A percentile compares a stretch with the other conserved stretches of the same genome.
Evolutionary conservation across 2,329 filamentous ascomycete species (phyloP).

Genomic region (Thielaviopsis populi): DNA sequence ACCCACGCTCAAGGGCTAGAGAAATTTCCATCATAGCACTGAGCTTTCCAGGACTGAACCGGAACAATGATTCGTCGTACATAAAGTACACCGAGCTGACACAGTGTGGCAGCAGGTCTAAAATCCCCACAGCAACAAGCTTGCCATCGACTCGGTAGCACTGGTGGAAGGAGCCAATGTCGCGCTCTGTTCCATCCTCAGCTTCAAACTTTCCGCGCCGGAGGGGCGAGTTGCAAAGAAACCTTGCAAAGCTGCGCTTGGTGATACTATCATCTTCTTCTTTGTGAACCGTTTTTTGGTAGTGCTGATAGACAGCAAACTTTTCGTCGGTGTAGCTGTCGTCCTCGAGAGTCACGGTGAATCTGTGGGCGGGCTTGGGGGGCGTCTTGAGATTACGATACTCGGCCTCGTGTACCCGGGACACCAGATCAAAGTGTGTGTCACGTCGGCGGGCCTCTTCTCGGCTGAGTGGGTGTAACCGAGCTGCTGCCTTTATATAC

Average conservation of each 20-base stretch:
- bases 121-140: conserved; percentile 59
- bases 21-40: conserved; percentile 60
- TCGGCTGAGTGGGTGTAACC: conserved; percentile 50
- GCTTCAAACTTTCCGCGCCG: conserved; percentile 29
- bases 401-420: conserved; percentile 58
- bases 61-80: conserved; percentile 60
- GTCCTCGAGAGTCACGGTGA: conserved; percentile 55
- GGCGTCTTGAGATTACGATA: conserved; percentile 37
- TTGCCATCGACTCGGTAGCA: conserved; percentile 66
- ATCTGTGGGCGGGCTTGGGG: conserved; percentile 49
- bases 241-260: conserved; percentile 46
- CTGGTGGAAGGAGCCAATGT: conserved; percentile 63
- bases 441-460: conserved; percentile 48
- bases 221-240: conserved; percentile 59
- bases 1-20: conserved; percentile 52
- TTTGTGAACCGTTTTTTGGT: conserved; percentile 58
- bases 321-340: conserved; percentile 64
- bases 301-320: conserved; percentile 56
- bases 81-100: conserved; percentile 76
- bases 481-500: conserved; percentile 50
- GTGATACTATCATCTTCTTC: conserved; percentile 34
- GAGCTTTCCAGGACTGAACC: conserved; percentile 57
- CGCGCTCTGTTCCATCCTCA: conserved; percentile 36
- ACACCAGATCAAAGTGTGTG: conserved; percentile 50
- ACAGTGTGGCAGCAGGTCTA: conserved; percentile 61